These are phyloP conservation scores for Pyronema omphalodes DNA, from an alignment of 495 filamentous ascomycete species.

Conservation along the genomic window DNA sequence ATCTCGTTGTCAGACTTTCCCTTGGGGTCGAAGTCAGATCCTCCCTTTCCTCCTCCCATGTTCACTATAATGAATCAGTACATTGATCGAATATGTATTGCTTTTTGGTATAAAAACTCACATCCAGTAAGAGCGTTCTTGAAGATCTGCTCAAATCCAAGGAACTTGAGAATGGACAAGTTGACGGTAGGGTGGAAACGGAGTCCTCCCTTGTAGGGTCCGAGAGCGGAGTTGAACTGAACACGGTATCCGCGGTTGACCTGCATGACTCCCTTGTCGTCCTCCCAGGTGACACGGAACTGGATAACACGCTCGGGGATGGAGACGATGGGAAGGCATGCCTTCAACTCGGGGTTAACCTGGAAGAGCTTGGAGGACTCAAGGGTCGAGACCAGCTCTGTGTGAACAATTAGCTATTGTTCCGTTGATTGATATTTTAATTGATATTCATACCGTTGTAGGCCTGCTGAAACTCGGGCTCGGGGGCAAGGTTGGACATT, in stretches of 20 bases:
- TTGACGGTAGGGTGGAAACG: slow-evolving; percentile 94
- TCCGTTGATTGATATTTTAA: neutral
- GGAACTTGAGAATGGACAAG: slow-evolving; percentile 92
- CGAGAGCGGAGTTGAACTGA: slow-evolving; percentile 96
- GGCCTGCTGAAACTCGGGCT: slow-evolving; percentile 98
- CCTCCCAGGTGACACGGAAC: slow-evolving; percentile 93
- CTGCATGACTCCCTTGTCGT: slow-evolving; percentile 73
- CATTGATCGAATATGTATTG: neutral
- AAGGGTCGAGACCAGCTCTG: slow-evolving; percentile 86
- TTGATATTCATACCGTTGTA: slow-evolving; percentile 58
- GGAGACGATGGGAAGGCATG: slow-evolving; percentile 68
- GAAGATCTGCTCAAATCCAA: slow-evolving; percentile 99
- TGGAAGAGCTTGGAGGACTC: slow-evolving; percentile 86
- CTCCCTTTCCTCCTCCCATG: slow-evolving; percentile 98
- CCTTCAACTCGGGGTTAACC: slow-evolving; percentile 84
- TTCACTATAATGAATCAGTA: slow-evolving; percentile 38
- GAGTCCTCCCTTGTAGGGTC: slow-evolving; percentile 95
- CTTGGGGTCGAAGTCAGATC: slow-evolving; percentile 98
- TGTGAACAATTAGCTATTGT: slow-evolving; percentile 8
- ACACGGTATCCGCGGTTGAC: slow-evolving; percentile 95
- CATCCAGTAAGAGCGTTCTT: slow-evolving; percentile 97
- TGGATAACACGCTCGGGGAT: slow-evolving; percentile 93
- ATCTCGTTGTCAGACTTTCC: slow-evolving; percentile 96
- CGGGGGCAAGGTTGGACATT: slow-evolving; percentile 71
- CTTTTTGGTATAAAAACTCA: slow-evolving; percentile 32